phyloP scores from a whole-genome alignment of 371 early-diverging fungal genomes.

The Entomophthora muscae region DNA sequence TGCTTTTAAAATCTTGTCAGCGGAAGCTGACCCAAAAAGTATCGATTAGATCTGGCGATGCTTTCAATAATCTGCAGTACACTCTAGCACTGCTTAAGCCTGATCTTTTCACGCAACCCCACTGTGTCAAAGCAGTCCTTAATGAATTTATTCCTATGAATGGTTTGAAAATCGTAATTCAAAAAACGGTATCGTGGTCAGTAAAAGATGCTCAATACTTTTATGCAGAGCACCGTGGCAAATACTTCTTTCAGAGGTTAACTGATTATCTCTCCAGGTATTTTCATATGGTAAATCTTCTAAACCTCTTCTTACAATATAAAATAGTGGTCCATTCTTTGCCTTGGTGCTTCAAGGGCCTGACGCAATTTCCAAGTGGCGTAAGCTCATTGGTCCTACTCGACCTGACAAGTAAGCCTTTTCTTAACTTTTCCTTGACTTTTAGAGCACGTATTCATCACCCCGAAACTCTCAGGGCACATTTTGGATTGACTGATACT shows the following conservation, averaged over 20 bases:
- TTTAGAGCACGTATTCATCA: conserved; percentile 37
- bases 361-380: conserved; percentile 41
- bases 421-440: conserved; percentile 6
- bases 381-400: conserved; percentile 42
- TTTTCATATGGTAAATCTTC: not conserved
- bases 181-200: conserved; percentile 34
- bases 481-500: conserved; percentile 62
- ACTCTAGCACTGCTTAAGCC: conserved; percentile 63
- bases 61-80: not conserved
- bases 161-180: conserved; percentile 22
- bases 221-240: conserved; percentile 42
- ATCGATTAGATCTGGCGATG: too few relatives aligned
- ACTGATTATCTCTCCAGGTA: conserved; percentile 53
- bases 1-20: too few relatives aligned
- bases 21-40: too few relatives aligned
- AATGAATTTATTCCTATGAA: conserved; percentile 21
- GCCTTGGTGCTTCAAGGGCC: conserved; percentile 33
- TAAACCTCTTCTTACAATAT: not conserved
- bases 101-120: conserved; percentile 46
- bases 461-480: conserved; percentile 41
- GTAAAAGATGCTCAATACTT: conserved; percentile 35
- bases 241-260: conserved; percentile 44
- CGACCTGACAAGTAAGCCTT: conserved; percentile 35
- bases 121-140: conserved; percentile 12
- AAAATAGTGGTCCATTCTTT: conserved; percentile 33